Evolutionary conservation across 1,284 basidiomycete species (phyloP).

Genomic region (Naganishia liquefaciens): DNA sequence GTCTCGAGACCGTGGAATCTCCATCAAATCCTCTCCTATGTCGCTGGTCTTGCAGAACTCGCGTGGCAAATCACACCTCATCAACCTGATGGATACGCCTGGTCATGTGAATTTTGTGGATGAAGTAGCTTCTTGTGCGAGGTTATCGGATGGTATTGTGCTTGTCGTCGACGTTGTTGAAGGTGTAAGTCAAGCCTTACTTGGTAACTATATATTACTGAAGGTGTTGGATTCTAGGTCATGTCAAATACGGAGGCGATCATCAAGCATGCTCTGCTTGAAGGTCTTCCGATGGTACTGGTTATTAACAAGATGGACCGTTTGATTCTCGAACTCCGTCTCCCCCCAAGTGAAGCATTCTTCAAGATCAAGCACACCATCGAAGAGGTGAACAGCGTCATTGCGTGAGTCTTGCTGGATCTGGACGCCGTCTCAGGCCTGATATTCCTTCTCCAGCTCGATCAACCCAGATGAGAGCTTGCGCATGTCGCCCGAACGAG

Average conservation of each 20-base stretch:
- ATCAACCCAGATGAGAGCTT: conserved; percentile 85
- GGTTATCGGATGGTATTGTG: conserved; percentile 89
- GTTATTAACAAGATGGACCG: conserved; percentile 98
- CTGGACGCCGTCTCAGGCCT: background rate
- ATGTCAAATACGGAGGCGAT: conserved; percentile 87
- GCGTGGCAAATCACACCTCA: conserved; percentile 84
- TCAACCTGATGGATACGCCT: conserved; percentile 95
- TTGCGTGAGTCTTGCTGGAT: conserved; percentile 63
- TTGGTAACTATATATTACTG: background rate
- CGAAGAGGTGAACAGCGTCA: conserved; percentile 95
- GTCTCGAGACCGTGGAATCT: conserved; percentile 84
- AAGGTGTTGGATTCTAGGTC: conserved; percentile 59
- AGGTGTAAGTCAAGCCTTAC: conserved; percentile 63
- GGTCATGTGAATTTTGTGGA: conserved; percentile 98
- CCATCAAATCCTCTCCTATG: conserved; percentile 96
- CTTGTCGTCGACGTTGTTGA: conserved; percentile 95
- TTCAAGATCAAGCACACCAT: conserved; percentile 99
- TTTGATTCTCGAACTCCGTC: conserved; percentile 90
- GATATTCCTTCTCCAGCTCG: conserved; percentile 57
- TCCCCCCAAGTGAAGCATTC: conserved; percentile 94
- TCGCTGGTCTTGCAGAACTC: conserved; percentile 87
- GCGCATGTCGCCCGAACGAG: conserved; percentile 87
- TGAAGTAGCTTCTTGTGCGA: conserved; percentile 84
- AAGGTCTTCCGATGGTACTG: conserved; percentile 85
- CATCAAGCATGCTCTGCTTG: conserved; percentile 82